These are phyloP conservation scores for Acanthamoeba castellanii DNA, from an alignment of 208 protist genomes.

Conservation along the genomic window DNA sequence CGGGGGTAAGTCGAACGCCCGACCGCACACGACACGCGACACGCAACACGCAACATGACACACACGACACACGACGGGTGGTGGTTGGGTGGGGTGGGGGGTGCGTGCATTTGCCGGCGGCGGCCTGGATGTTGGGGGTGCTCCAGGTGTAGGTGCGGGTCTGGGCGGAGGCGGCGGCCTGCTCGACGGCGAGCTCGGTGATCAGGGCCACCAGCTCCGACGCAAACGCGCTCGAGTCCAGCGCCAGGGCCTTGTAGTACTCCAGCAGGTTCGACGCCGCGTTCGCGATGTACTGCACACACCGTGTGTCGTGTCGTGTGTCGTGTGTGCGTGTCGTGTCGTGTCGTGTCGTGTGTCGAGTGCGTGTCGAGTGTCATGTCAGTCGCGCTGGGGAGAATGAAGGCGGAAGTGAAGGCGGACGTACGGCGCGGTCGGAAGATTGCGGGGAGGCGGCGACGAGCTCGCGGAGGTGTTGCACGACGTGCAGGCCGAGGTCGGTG, in stretches of 20 bases:
- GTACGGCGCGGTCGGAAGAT: background rate
- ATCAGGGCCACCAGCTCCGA: background rate
- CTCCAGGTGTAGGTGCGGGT: too few species aligned
- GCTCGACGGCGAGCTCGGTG: background rate
- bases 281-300: background rate
- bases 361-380: too few species aligned
- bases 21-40: too few species aligned
- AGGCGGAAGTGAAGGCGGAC: too few species aligned
- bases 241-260: conserved; percentile 4
- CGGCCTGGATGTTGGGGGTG: background rate
- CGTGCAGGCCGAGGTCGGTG: background rate
- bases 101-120: background rate
- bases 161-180: background rate
- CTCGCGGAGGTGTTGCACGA: background rate
- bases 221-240: background rate
- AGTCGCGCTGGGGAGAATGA: too few species aligned
- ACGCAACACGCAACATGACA: too few species aligned
- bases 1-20: too few species aligned
- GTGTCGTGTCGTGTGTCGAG: too few species aligned
- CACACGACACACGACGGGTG: background rate
- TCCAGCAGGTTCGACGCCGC: background rate
- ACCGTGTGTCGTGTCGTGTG: too few species aligned
- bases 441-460: background rate
- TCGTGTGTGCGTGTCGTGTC: too few species aligned
- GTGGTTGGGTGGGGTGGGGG: too few species aligned